Evolutionary conservation across 768 basidiomycete genomes (phyloP).

Genomic region (Stropharia rugosoannulata): DNA sequence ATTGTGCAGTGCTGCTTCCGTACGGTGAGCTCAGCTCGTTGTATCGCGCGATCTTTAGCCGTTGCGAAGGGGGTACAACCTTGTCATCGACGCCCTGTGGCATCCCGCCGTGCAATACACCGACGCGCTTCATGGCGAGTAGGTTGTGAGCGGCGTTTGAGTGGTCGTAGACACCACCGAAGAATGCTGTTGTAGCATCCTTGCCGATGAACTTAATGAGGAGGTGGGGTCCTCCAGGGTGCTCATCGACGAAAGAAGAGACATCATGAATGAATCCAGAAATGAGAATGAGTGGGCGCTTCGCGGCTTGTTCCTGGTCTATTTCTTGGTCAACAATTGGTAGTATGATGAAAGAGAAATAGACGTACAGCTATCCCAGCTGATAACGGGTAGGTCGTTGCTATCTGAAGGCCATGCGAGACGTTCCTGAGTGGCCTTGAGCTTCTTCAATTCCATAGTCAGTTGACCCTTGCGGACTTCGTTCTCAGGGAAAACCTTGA

Average conservation of each 20-base stretch:
- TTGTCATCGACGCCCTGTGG: constrained; percentile 61
- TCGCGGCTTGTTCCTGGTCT: constrained; percentile 80
- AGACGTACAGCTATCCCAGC: constrained; percentile 81
- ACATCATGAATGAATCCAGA: constrained; percentile 95
- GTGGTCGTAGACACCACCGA: constrained; percentile 71
- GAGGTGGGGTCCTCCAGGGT: constrained; percentile 87
- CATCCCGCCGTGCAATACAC: constrained; percentile 47
- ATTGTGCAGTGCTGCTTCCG: constrained; percentile 54
- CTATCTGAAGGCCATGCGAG: constrained; percentile 79
- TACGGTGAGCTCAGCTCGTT: constrained; percentile 55
- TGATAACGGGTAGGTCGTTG: constrained; percentile 76
- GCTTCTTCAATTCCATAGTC: constrained; percentile 91
- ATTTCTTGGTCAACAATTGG: constrained; percentile 7
- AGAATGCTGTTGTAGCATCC: constrained; percentile 93
- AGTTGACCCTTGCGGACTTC: constrained; percentile 84
- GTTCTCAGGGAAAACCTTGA: constrained; percentile 63
- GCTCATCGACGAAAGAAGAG: constrained; percentile 80
- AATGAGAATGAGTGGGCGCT: constrained; percentile 80
- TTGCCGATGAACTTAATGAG: constrained; percentile 84
- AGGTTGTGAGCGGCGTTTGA: constrained; percentile 59
- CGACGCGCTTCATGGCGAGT: constrained; percentile 62
- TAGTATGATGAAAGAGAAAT: not conserved
- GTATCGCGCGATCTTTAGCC: constrained; percentile 67
- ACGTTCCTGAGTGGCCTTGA: constrained; percentile 73
- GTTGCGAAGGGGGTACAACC: constrained; percentile 69